Conservation (phyloP, 768 basidiomycete species). For the Suillus tomentosus region DNA sequence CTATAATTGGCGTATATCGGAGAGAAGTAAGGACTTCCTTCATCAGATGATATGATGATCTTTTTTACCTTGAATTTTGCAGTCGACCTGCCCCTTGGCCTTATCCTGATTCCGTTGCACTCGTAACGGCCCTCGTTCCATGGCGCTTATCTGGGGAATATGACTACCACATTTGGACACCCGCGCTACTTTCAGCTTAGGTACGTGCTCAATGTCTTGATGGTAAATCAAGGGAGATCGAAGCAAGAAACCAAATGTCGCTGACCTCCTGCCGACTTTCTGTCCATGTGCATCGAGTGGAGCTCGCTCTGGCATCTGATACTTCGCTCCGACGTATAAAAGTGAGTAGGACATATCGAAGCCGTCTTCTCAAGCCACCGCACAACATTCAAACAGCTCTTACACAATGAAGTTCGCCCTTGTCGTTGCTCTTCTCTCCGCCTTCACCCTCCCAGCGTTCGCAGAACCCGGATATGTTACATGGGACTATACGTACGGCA, state of each 20-base stretch:
- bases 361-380: not conserved
- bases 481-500: conserved; percentile 9
- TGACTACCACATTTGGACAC: not conserved
- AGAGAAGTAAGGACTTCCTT: too few relatives aligned
- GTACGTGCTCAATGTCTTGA: not conserved
- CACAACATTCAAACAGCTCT: not conserved
- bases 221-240: not conserved
- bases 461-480: conserved; percentile 1
- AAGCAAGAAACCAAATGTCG: not conserved
- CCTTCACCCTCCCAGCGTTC: not conserved
- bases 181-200: not conserved
- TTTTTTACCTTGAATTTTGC: too few relatives aligned
- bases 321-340: not conserved
- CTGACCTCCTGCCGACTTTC: not conserved
- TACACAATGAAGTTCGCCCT: not conserved
- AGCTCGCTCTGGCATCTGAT: not conserved
- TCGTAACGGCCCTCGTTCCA: not conserved
- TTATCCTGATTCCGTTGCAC: not conserved
- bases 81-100: too few relatives aligned
- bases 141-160: not conserved
- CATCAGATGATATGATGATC: too few relatives aligned
- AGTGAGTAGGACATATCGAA: not conserved
- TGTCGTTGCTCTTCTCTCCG: not conserved
- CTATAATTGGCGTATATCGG: too few relatives aligned
- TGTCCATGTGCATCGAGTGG: not conserved